A percentile compares a stretch with the other conserved stretches of the same genome.
Evolutionary conservation across 371 early-diverging fungal species (phyloP).

Genomic region (Syncephalastrum sp.): DNA sequence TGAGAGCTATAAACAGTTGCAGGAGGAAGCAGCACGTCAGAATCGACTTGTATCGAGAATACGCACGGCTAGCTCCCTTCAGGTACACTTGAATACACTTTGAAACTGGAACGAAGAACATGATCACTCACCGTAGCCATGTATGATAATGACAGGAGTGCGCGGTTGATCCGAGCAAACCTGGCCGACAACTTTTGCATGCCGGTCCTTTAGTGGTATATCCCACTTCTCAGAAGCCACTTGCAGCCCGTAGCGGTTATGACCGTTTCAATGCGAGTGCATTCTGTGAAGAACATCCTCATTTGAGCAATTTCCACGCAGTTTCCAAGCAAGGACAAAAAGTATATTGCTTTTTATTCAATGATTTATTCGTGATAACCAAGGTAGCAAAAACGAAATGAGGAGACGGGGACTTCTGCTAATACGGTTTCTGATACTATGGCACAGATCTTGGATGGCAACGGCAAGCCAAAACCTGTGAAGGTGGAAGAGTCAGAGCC

Average conservation of each 20-base stretch:
- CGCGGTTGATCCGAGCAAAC: slow-evolving; percentile 17
- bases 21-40: not conserved
- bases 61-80: slow-evolving; percentile 29
- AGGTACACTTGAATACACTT: not conserved
- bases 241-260: not conserved
- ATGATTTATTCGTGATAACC: slow-evolving; percentile 40
- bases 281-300: not conserved
- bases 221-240: slow-evolving; percentile 14
- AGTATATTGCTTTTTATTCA: slow-evolving; percentile 42
- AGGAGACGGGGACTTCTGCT: no score
- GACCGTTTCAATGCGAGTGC: not conserved
- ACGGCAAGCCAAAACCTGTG: not conserved
- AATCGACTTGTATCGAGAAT: slow-evolving; percentile 12
- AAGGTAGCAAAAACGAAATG: slow-evolving; percentile 15
- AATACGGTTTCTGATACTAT: not conserved
- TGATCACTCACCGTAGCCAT: not conserved
- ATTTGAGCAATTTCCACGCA: no score
- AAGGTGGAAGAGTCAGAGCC: no score
- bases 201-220: slow-evolving; percentile 32
- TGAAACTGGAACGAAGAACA: not conserved
- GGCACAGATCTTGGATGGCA: not conserved
- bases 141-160: no score
- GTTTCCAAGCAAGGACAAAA: slow-evolving; percentile 14
- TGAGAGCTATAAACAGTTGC: slow-evolving; percentile 27
- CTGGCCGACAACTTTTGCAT: slow-evolving; percentile 27